A percentile compares a stretch with the other conserved stretches of the same genome.
phyloP scores from a whole-genome alignment of 208 protist genomes.

The Leishmania guyanensis region DNA sequence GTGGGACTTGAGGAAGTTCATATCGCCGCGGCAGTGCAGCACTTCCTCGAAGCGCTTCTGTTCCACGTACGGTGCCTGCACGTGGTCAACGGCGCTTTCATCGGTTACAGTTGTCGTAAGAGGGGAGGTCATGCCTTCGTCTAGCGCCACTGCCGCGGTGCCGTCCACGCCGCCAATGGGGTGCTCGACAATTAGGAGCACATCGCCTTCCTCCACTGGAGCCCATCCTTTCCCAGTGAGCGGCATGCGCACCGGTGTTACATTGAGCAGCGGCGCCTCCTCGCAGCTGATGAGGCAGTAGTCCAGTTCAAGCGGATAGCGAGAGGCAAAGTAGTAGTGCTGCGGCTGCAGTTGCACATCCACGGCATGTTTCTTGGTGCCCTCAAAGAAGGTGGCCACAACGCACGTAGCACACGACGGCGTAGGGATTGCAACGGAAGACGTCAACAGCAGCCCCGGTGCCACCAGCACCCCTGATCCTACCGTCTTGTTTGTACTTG shows the following conservation, averaged over 20 bases:
- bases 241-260: conserved; percentile 73
- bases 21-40: conserved; percentile 61
- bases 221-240: conserved; percentile 76
- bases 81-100: conserved; percentile 2
- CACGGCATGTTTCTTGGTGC: conserved; percentile 81
- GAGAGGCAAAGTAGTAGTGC: conserved; percentile 72
- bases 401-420: conserved; percentile 40
- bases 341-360: conserved; percentile 71
- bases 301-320: conserved; percentile 87
- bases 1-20: conserved; percentile 80
- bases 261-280: conserved; percentile 63
- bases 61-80: conserved; percentile 35
- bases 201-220: conserved; percentile 78
- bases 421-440: conserved; percentile 31
- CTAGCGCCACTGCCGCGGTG: background rate
- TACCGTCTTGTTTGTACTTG: conserved; percentile 32
- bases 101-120: background rate
- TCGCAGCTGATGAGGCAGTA: conserved; percentile 92
- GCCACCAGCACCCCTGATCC: conserved; percentile 79
- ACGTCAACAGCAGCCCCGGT: conserved; percentile 74
- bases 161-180: conserved; percentile 37
- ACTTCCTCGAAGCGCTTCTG: conserved; percentile 92
- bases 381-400: conserved; percentile 88
- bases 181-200: conserved; percentile 89
- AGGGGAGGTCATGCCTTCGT: background rate